phyloP scores from a whole-genome alignment of 768 basidiomycete genomes.

The Suillus tomentosus region DNA sequence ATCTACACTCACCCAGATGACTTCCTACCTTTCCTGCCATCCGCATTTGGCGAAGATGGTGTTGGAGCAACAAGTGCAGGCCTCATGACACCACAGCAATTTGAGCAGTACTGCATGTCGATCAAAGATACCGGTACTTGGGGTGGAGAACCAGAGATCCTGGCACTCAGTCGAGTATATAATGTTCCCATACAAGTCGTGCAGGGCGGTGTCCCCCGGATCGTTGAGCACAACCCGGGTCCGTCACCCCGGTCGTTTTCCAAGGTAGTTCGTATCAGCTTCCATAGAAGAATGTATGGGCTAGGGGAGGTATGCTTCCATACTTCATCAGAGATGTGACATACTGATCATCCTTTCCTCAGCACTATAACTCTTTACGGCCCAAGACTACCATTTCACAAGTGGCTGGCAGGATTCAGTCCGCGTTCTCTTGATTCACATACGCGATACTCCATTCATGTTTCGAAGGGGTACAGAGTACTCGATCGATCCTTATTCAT shows the following conservation, averaged over 20 bases:
- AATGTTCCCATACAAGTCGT: slow-evolving; percentile 89
- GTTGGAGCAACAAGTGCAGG: slow-evolving; percentile 59
- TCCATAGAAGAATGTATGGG: slow-evolving; percentile 93
- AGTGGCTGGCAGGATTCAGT: slow-evolving; percentile 34
- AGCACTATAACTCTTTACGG: slow-evolving; percentile 90
- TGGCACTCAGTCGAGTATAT: slow-evolving; percentile 81
- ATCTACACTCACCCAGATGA: slow-evolving; percentile 83
- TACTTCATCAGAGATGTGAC: not conserved
- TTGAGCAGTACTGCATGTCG: slow-evolving; percentile 71
- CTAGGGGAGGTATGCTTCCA: slow-evolving; percentile 80
- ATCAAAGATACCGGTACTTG: slow-evolving; percentile 87
- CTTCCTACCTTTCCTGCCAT: slow-evolving; percentile 91
- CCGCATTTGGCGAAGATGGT: slow-evolving; percentile 68
- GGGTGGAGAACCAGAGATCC: slow-evolving; percentile 98
- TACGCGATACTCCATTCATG: not conserved
- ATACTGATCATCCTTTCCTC: slow-evolving; percentile 16
- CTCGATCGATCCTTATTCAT: slow-evolving; percentile 7
- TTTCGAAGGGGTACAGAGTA: slow-evolving; percentile 4
- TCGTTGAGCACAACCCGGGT: slow-evolving; percentile 81
- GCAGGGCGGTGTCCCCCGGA: slow-evolving; percentile 75
- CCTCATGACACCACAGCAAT: slow-evolving; percentile 67
- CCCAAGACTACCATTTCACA: slow-evolving; percentile 43
- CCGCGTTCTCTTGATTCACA: slow-evolving; percentile 28
- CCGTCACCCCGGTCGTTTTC: slow-evolving; percentile 31
- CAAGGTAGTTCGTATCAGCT: slow-evolving; percentile 73